A percentile compares a stretch with the other conserved stretches of the same genome.
phyloP scores from a whole-genome alignment of 805 yeast genomes.

The Lipomyces sp. region DNA sequence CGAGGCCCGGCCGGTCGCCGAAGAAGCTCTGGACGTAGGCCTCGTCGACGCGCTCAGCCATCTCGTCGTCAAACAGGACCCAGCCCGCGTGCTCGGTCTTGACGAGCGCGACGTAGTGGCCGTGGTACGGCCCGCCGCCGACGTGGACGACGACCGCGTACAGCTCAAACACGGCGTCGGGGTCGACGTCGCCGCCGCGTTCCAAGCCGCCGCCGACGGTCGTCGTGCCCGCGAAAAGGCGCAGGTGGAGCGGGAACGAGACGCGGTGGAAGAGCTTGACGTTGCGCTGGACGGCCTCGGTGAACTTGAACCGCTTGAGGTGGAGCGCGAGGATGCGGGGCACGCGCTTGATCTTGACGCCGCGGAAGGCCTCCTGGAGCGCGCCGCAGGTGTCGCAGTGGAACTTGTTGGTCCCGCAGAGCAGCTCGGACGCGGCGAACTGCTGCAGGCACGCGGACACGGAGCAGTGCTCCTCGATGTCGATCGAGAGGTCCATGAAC shows the following conservation, averaged over 20 bases:
- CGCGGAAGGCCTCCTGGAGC: constrained; percentile 88
- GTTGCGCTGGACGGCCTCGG: constrained; percentile 74
- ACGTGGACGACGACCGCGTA: constrained; percentile 87
- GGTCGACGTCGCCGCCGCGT: constrained; percentile 47
- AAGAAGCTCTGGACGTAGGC: constrained; percentile 77
- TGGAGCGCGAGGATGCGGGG: constrained; percentile 82
- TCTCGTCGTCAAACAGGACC: constrained; percentile 92
- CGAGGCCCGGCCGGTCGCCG: constrained; percentile 83
- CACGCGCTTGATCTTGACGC: constrained; percentile 71
- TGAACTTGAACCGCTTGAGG: constrained; percentile 86
- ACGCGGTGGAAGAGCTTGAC: constrained; percentile 84
- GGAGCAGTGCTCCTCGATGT: constrained; percentile 70
- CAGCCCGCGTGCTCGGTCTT: constrained; percentile 78
- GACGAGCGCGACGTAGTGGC: constrained; percentile 87
- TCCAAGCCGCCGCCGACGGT: constrained; percentile 53
- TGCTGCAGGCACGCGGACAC: constrained; percentile 74
- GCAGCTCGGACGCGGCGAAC: constrained; percentile 80
- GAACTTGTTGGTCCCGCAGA: constrained; percentile 84
- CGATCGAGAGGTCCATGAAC: constrained; percentile 82
- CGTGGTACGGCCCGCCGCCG: constrained; percentile 98
- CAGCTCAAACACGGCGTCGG: constrained; percentile 69
- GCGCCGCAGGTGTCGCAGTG: constrained; percentile 89
- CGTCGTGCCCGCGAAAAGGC: constrained; percentile 57
- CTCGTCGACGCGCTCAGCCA: constrained; percentile 85
- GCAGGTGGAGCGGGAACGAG: constrained; percentile 68